These are phyloP conservation scores for Porphyra umbilicalis DNA, from an alignment of 31 red algal species.

Conservation along the genomic window DNA sequence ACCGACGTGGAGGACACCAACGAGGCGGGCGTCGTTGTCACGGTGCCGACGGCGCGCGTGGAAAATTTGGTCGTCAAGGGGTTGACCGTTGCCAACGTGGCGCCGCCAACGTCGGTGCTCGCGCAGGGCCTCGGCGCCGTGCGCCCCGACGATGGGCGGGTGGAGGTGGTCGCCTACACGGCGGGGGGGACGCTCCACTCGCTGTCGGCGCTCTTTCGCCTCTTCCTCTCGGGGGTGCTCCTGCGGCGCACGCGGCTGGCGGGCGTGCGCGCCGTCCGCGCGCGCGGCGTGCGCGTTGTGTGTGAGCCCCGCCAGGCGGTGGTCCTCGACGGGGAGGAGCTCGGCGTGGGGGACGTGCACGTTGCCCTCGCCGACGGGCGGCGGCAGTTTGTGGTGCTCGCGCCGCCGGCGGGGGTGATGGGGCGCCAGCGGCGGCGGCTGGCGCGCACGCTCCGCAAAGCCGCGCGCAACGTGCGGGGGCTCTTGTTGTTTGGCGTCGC, in stretches of 20 bases:
- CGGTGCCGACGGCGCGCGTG: slow-evolving; percentile 10
- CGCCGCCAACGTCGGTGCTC: slow-evolving; percentile 46
- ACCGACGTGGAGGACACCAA: slow-evolving; percentile 13
- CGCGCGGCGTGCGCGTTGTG: slow-evolving; percentile 27
- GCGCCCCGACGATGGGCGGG: slow-evolving; percentile 37
- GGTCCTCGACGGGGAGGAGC: slow-evolving; percentile 51
- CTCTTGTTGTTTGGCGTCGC: slow-evolving; percentile 20
- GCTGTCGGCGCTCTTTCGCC: slow-evolving; percentile 23
- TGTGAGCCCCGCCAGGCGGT: slow-evolving; percentile 50
- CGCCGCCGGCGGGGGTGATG: slow-evolving; percentile 30
- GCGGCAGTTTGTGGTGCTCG: slow-evolving; percentile 24
- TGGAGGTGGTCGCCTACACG: slow-evolving; percentile 43
- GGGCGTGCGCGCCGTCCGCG: slow-evolving; percentile 40
- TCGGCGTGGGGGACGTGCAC: slow-evolving; percentile 20
- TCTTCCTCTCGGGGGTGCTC: slow-evolving; percentile 30
- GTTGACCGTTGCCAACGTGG: slow-evolving; percentile 53
- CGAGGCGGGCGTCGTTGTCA: slow-evolving; percentile 1
- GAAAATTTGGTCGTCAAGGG: slow-evolving; percentile 19
- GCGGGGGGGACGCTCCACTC: slow-evolving; percentile 3
- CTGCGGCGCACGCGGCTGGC: slow-evolving; percentile 10
- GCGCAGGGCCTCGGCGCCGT: slow-evolving; percentile 50
- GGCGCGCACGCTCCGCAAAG: slow-evolving; percentile 20
- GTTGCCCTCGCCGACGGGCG: neutral
- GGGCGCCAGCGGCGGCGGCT: slow-evolving; percentile 17
- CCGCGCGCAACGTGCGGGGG: slow-evolving; percentile 48